Conservation (phyloP, 2,329 filamentous ascomycete species). For the Colletotrichum orchidophilum region DNA sequence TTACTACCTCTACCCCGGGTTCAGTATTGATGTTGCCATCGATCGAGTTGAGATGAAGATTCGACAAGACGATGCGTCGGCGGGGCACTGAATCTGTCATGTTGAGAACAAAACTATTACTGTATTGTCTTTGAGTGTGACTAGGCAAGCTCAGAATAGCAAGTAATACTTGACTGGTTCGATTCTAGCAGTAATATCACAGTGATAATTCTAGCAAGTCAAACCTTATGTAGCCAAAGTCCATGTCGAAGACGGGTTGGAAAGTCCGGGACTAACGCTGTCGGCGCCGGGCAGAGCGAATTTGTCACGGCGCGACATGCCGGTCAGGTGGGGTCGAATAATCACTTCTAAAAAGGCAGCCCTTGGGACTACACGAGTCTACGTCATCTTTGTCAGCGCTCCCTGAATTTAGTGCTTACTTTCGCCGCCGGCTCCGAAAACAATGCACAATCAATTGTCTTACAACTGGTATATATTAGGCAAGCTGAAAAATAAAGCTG, state of each 20-base stretch:
- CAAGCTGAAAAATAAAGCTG: too few species aligned
- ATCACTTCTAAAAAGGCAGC: too few species aligned
- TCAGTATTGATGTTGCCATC: not conserved
- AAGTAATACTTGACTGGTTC: not conserved
- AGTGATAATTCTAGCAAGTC: not conserved
- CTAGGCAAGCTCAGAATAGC: not conserved
- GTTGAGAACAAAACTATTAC: not conserved
- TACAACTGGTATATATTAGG: too few species aligned
- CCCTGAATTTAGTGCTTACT: not conserved
- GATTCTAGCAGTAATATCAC: not conserved
- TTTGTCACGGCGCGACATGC: not conserved
- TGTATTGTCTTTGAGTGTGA: not conserved
- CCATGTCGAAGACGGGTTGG: not conserved
- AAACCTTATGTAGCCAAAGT: not conserved
- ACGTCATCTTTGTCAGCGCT: not conserved
- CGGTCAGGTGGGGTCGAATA: not conserved
- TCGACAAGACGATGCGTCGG: constrained; percentile 13
- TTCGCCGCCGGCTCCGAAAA: not conserved
- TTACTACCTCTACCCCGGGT: constrained; percentile 2
- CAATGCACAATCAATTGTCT: not conserved
- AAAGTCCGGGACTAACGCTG: not conserved
- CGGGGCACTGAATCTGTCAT: not conserved
- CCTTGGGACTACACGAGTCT: too few species aligned
- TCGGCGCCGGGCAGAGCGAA: constrained; percentile 8
- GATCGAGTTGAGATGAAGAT: not conserved